These are phyloP conservation scores for Helotiales sp. DNA, from an alignment of 2,329 filamentous ascomycete species.

Conservation along the genomic window DNA sequence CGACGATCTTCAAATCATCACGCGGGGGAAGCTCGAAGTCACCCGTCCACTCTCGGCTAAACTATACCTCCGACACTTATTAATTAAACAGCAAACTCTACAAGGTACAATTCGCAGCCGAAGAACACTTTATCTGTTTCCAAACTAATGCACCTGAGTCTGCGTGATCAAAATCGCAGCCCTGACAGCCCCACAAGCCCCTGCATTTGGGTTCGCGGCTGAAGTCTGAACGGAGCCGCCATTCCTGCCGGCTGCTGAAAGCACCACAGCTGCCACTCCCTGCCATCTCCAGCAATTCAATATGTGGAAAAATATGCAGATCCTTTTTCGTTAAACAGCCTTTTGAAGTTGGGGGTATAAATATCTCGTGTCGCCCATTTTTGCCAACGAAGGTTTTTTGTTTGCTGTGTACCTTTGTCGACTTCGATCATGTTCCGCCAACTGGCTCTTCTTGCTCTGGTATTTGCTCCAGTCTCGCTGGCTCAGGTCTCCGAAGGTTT, in stretches of 20 bases:
- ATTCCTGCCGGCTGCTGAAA: constrained; percentile 13
- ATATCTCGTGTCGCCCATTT: constrained; percentile 23
- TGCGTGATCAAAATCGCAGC: neutral
- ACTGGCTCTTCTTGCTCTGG: constrained; percentile 52
- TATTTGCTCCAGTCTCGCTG: constrained; percentile 52
- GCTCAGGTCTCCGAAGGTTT: constrained; percentile 62
- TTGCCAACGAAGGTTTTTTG: neutral
- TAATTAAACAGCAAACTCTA: constrained; percentile 10
- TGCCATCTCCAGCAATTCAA: neutral
- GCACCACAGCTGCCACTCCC: neutral
- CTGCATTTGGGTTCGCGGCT: constrained; percentile 26
- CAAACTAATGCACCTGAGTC: constrained; percentile 6
- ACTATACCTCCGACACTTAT: neutral
- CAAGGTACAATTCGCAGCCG: neutral
- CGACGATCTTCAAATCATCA: neutral
- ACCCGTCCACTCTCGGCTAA: constrained; percentile 1
- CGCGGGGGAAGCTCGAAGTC: neutral
- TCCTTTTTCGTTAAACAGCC: neutral
- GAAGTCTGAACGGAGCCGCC: constrained; percentile 18
- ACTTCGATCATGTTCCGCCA: constrained; percentile 49
- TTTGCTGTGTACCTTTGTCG: constrained; percentile 6
- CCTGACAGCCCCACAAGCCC: neutral
- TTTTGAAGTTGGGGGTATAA: constrained; percentile 38
- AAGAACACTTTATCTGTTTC: constrained; percentile 1
- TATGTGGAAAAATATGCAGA: neutral